phyloP scores from a whole-genome alignment of 805 yeast species.

The Candida loeiensis region DNA sequence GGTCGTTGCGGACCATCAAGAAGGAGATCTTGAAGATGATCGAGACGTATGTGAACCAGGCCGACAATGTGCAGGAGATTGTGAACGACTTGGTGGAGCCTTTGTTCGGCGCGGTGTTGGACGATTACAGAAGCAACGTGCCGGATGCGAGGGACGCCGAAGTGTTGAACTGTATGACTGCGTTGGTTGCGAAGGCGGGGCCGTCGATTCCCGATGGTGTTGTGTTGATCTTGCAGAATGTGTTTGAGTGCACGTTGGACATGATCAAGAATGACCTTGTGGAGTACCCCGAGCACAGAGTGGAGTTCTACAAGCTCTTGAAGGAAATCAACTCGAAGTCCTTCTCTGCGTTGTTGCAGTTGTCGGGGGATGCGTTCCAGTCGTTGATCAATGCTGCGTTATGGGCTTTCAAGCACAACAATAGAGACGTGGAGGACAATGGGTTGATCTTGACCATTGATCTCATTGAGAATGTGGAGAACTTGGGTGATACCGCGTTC shows the following conservation, averaged over 20 bases:
- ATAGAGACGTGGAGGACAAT: conserved; percentile 91
- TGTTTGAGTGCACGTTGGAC: conserved; percentile 88
- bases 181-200: conserved; percentile 84
- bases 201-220: conserved; percentile 86
- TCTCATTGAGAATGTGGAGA: conserved; percentile 78
- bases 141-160: conserved; percentile 98
- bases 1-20: conserved; percentile 94
- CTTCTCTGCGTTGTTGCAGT: conserved; percentile 78
- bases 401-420: conserved; percentile 98
- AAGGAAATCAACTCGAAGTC: conserved; percentile 83
- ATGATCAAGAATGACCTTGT: conserved; percentile 96
- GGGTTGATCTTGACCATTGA: conserved; percentile 85
- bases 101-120: conserved; percentile 76
- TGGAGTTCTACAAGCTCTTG: conserved; percentile 87
- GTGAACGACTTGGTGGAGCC: conserved; percentile 82
- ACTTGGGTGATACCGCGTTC: conserved; percentile 65
- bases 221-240: conserved; percentile 79
- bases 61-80: conserved; percentile 80
- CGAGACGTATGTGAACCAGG: conserved; percentile 83
- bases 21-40: conserved; percentile 87
- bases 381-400: conserved; percentile 87
- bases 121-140: conserved; percentile 82
- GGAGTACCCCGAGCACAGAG: conserved; percentile 97
- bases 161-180: conserved; percentile 90
- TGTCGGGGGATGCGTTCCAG: conserved; percentile 90